Evolutionary conservation across 768 basidiomycete species (phyloP), one percentile per base, ranked within the genome.

Genomic region (Hirschioporus abietinus): DNA sequence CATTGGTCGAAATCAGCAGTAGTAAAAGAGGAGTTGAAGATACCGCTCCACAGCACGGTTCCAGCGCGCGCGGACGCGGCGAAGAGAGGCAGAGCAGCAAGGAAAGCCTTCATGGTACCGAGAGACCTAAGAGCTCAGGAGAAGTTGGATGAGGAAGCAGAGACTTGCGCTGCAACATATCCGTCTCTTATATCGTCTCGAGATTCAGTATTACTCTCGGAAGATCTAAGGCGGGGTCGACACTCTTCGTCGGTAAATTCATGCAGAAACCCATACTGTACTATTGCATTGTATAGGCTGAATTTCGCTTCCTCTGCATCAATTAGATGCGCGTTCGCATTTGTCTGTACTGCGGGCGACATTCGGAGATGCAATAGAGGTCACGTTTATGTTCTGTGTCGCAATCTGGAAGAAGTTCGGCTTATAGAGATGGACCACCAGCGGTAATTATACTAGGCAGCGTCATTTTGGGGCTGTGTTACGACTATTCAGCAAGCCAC

Each of bases 41-140:
- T 69, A 24, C 71, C 70, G 58, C 65, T 66, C 72, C 72, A 73
- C 58, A 73, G 58, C 35, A 73, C 69, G 26, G 71, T 70, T 18
- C 72, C 72, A 35, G 72, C 72, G 20, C 34, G 60, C 15, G 66
- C 72, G 35, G 66, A 63, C 18, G 67, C 66, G 60, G 65, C 66
- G 60, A 68, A 65, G 35, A 69, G 67, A 25, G 65, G 64, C 42
- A 70, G 66, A 35, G 64, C 59, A 35, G 71, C 68, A 62, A 71
- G 58, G 17, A 65, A 60, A 35, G 65, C 42, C 65, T 68, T 71
- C 71, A 71, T 72, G 17, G 35, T 66, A 63, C 57, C 42, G 15
- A 52, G 42, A 52, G 42, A 52, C 42, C 42, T 20, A 52, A 52
- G 30, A 52, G 42, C 12, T 10, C 12, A 52, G 12, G 12, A 52